Base-by-base conservation (phyloP, 805 yeast genomes). In the Scheffersomyces amazonensis region DNA sequence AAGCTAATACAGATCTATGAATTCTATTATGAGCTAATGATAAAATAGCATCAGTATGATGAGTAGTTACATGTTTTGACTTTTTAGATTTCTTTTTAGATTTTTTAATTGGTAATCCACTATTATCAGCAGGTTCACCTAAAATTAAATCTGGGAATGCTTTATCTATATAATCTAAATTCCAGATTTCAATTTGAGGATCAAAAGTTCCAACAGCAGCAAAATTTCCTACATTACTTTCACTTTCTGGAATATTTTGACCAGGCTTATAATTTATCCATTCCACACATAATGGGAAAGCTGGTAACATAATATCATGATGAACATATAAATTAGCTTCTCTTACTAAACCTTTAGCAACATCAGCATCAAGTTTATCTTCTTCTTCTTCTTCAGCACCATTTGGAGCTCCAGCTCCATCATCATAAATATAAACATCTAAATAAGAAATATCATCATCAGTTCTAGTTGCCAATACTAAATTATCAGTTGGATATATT, bases 181-280 rank as follows among this genome's bases (percentile, higher is more conserved):
- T 89, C 98, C 98, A 93, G 44, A 93, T 76, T 66, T 93, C 99
- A 62, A 93, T 91, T 56, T 86, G 95, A 29, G 99, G 99, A 52
- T 91, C 98, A 59, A 93, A 91, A 2, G 98, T 87, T 57, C 98
- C 98, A 47, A 93, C 72, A 11, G 99, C 99, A 2, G 95, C 98
- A 63, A 87, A 89, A 63, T 89, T 93, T 9, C 95, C 96, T 21
- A 80, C 65, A 43, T 78, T 75, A 22, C 62, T 62, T 2, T 56
- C 48, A 21, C 37, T 35, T 16, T 64, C 65, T 30, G 67, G 68
- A 24, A 69, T 67, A 20, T 32, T 36, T 16, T 61, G 67, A 11
- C 71, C 76, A 22, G 95, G 91, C 44, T 71, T 74, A 59, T 75
- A 85, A 60, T 87, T 85, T 46, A 93, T 61, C 98, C 98, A 91